phyloP scores from a whole-genome alignment of 2,329 filamentous ascomycete genomes.

The Gaeumannomyces sp. region DNA sequence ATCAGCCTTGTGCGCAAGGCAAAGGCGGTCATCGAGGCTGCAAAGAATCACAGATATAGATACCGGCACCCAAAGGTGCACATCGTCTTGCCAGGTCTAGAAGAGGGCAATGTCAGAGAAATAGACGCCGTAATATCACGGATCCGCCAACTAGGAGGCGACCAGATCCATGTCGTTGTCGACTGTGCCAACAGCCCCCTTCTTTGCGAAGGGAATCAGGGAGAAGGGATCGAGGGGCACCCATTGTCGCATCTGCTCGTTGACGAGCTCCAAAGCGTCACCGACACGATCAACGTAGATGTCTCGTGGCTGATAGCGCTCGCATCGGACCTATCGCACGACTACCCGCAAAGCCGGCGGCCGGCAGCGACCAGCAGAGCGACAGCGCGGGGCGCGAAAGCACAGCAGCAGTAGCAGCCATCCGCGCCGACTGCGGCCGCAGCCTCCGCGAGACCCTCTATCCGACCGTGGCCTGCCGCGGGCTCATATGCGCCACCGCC shows the following conservation, averaged over 20 bases:
- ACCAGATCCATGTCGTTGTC: neutral
- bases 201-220: neutral
- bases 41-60: slow-evolving; percentile 1
- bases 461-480: neutral
- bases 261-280: neutral
- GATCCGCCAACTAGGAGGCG: slow-evolving; percentile 1
- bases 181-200: slow-evolving; percentile 1
- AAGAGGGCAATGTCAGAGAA: neutral
- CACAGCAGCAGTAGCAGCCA: neutral
- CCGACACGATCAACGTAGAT: slow-evolving; percentile 1
- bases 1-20: slow-evolving; percentile 1
- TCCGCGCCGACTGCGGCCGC: slow-evolving; percentile 2
- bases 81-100: neutral
- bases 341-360: neutral
- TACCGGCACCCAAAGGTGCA: neutral
- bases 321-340: slow-evolving; percentile 1
- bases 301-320: slow-evolving; percentile 6
- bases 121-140: slow-evolving; percentile 3
- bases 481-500: neutral
- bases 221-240: no score
- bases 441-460: no score
- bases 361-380: neutral
- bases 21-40: neutral
- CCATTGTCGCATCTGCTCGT: neutral
- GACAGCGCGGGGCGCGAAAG: neutral